phyloP scores from a whole-genome alignment of 345 rosid genomes.

The Lepidium aucheri region DNA sequence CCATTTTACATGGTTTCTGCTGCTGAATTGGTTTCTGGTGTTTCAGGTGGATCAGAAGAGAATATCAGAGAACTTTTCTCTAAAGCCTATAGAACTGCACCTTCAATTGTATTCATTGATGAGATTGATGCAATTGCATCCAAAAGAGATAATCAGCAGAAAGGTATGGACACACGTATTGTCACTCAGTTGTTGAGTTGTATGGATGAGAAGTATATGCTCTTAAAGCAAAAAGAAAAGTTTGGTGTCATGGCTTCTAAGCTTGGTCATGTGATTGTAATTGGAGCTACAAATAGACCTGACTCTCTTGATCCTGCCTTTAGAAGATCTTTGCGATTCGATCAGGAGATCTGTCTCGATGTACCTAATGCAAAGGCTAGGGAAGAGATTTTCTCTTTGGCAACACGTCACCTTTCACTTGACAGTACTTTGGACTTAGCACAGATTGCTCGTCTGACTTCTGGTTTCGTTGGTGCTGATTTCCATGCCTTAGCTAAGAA shows the following conservation, averaged over 20 bases:
- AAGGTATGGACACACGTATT: slow-evolving; percentile 55
- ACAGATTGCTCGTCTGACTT: slow-evolving; percentile 50
- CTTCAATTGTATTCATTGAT: slow-evolving; percentile 37
- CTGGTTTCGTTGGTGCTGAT: slow-evolving; percentile 73
- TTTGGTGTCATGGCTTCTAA: not conserved
- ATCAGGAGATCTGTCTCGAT: slow-evolving; percentile 46
- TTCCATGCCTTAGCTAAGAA: slow-evolving; percentile 40
- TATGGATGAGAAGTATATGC: slow-evolving; percentile 50
- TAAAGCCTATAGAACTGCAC: slow-evolving; percentile 53
- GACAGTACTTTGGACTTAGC: slow-evolving; percentile 37
- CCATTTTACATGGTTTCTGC: slow-evolving; percentile 55
- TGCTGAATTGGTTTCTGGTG: slow-evolving; percentile 48
- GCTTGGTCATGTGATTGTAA: slow-evolving; percentile 51
- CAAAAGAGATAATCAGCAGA: slow-evolving; percentile 53
- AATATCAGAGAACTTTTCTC: slow-evolving; percentile 51
- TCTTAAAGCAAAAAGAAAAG: not conserved
- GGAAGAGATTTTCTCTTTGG: slow-evolving; percentile 46
- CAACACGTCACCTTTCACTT: slow-evolving; percentile 30
- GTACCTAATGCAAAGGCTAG: slow-evolving; percentile 58
- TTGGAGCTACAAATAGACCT: slow-evolving; percentile 69
- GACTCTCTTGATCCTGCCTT: slow-evolving; percentile 61
- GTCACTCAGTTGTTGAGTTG: slow-evolving; percentile 61
- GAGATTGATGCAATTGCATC: slow-evolving; percentile 57
- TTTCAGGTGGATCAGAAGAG: slow-evolving; percentile 39
- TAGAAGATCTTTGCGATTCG: slow-evolving; percentile 61